Conservation (phyloP, 1,139 yeast species). For the Hyphopichia pseudoburtonii region DNA sequence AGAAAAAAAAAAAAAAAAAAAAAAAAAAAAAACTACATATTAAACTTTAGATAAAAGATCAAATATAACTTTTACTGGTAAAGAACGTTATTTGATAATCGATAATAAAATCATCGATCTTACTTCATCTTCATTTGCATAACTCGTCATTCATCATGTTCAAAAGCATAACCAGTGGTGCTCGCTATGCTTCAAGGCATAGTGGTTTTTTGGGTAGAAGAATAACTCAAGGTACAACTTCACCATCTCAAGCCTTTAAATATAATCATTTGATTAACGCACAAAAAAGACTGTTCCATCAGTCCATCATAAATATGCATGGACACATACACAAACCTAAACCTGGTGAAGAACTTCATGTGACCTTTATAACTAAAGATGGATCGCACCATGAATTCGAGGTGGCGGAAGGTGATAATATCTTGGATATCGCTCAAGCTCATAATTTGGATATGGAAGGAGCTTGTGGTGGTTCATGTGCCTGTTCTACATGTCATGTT, state of each 20-base stretch:
- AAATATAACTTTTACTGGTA: no score
- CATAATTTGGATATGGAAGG: constrained; percentile 95
- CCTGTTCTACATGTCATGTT: constrained; percentile 96
- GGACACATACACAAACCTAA: constrained; percentile 90
- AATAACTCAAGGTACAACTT: background rate
- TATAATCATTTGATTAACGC: background rate
- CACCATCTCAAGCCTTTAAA: background rate
- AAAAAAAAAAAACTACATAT: background rate
- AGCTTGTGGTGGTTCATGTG: constrained; percentile 99
- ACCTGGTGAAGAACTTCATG: constrained; percentile 88
- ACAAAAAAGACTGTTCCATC: constrained; percentile 17
- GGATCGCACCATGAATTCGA: constrained; percentile 81
- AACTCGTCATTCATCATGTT: constrained; percentile 4
- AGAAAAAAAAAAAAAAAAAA: constrained; percentile 1
- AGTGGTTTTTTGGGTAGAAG: background rate
- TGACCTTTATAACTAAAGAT: constrained; percentile 90
- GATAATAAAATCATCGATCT: no score
- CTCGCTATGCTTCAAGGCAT: constrained; percentile 4
- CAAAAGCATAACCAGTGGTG: constrained; percentile 4
- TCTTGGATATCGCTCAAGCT: constrained; percentile 94
- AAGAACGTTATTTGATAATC: background rate
- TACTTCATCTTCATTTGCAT: background rate
- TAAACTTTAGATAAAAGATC: no score
- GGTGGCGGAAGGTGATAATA: constrained; percentile 89
- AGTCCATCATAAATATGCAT: constrained; percentile 40